Evolutionary conservation across 441 rosid species (phyloP), one percentile per base, ranked within the genome.

Genomic region (Populus tomentosa): DNA sequence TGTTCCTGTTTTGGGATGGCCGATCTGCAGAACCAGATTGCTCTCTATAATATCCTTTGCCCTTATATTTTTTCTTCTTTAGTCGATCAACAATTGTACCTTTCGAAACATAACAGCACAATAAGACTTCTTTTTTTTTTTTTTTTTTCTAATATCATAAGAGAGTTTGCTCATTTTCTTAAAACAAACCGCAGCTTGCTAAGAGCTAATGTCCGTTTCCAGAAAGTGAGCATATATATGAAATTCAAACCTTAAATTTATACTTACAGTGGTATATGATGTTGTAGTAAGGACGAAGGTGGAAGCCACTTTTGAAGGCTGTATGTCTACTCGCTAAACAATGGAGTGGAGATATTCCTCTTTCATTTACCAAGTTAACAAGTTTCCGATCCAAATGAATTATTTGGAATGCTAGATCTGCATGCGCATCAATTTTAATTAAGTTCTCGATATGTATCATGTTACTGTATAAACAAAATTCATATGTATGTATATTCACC

Each of bases 1-100:
- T 53, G n/a, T 53, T 53, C 21, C 3, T 1, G 3, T 53, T 16
- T 16, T 16, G 59, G 59, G 59, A 50, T 50, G n/a, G 2, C 59
- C 0, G 59, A 16, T 50, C 0, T 50, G 2, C 5, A 2, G 2
- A 5, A 2, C 7, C 7, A 53, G 20, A 1, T 46, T 14, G 56
- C 56, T 4, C 0, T 46, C 0, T 46, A 26, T 26, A 26, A 46
- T 14, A 46, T 46, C 16, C 56, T 46, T 46, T 3, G 56, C 4
- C 18, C 2, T 5, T 0, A 50, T 4, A 0, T 5, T 6, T 1
- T 50, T 1, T 16, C 20, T 0, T 0, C 21, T 53, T 1, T 6
- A 53, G 61, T 53, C 0, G n/a, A 5, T 53, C 61, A 16, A 53
- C 61, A 53, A 53, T 1, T 53, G 61, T 53, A 53, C 61, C 61